Evolutionary conservation across 345 rosid genomes (phyloP).

Genomic region (Linum trigynum): DNA sequence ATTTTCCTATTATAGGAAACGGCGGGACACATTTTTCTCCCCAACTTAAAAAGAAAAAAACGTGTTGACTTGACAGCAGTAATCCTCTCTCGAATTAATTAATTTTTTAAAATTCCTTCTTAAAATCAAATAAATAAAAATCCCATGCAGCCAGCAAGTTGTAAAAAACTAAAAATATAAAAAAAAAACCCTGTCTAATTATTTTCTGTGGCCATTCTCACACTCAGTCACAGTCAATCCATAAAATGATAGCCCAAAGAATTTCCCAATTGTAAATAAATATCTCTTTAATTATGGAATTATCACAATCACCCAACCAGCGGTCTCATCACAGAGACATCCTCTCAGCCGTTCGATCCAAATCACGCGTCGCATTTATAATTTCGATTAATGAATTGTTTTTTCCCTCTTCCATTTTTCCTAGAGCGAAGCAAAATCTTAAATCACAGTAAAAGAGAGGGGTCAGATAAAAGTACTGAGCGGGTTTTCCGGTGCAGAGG

Average conservation of each 20-base stretch:
- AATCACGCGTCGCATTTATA: not conserved
- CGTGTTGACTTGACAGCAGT: not conserved
- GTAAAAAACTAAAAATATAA: no score
- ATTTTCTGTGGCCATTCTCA: not conserved
- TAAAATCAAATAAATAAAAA: no score
- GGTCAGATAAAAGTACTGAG: slow-evolving; percentile 1
- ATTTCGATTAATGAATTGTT: not conserved
- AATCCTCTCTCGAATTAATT: not conserved
- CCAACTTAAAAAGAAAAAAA: not conserved
- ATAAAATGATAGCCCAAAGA: not conserved
- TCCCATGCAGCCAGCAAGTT: not conserved
- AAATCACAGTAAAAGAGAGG: not conserved
- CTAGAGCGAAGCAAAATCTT: no score
- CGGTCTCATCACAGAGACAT: not conserved
- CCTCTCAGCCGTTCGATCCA: not conserved
- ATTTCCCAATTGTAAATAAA: not conserved
- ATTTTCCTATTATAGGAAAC: no score
- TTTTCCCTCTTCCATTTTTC: no score
- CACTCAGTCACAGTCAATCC: not conserved
- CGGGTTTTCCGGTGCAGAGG: slow-evolving; percentile 5
- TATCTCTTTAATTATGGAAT: not conserved
- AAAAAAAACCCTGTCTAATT: no score
- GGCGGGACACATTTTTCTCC: not conserved
- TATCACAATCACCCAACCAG: not conserved
- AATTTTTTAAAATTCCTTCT: no score